Base-by-base conservation (phyloP, 2,329 filamentous ascomycete species). In the Diaporthe ampelina region DNA sequence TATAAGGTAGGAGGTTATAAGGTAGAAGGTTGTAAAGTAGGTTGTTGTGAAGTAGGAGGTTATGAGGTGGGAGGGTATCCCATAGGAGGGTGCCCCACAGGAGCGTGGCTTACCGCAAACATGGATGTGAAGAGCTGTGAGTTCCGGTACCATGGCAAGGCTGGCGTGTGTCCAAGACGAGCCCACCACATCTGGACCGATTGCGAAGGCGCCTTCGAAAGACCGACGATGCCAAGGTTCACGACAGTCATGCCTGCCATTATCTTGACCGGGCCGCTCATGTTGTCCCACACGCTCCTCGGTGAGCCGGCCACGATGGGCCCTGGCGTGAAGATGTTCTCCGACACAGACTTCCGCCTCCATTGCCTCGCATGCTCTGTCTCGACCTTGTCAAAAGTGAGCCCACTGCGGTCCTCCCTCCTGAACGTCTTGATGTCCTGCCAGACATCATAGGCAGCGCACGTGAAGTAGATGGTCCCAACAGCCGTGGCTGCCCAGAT, bases 121-220 rank as follows among this genome's bases (percentile, higher is more conserved):
- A 77, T 76, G n/a, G 79, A 79, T 1, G 79, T 79, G 32, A 83
- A 73, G 35, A 81, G 48, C 7, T 75, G 74, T 15, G 68, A 32
- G 48, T 70, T 59, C 17, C 24, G 61, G 40, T 69, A 75, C 50
- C 52, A 24, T 1, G 72, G 72, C 4, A 68, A 40, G n/a, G 59
- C 74, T 19, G 74, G 74, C 1, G 40, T 58, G 48, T 75, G 74
- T 2, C 59, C 74, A 6, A 74, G 72, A 11, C 32, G 45, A 3
- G 32, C n/a, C 52, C 65, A 52, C 59, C 59, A 63, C 21, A 21
- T 24, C 48, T 58, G n/a, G 5, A 72, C 54, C 9, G 70, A 32
- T 1, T n/a, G 21, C 7, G 79, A 78, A 8, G 76, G 40, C 35
- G 76, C 24, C 58, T 68, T 56, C 7, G 59, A 59, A 35, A 78